phyloP scores from a whole-genome alignment of 108 stramenopile species.

The Fistulifera pelliculosa region DNA sequence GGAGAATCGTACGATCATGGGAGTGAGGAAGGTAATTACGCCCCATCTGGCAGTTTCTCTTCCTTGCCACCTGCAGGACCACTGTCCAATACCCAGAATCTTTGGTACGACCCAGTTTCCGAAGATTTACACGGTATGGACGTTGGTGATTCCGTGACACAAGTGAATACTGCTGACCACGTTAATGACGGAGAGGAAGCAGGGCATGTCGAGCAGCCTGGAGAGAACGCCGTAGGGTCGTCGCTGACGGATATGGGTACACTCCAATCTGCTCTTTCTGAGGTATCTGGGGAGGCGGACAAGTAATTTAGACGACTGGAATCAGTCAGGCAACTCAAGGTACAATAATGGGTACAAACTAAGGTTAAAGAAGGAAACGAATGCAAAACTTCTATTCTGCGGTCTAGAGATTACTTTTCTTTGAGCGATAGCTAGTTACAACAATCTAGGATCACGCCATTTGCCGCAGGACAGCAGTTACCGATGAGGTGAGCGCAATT shows the following conservation, averaged over 20 bases:
- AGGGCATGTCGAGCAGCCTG: not conserved
- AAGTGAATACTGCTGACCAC: not conserved
- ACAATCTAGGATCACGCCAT: constrained; percentile 24
- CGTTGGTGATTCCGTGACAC: not conserved
- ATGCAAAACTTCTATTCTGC: not conserved
- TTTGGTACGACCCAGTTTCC: not conserved
- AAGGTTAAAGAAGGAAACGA: not conserved
- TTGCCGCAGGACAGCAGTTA: constrained; percentile 31
- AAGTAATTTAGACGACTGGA: not conserved
- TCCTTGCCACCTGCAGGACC: constrained; percentile 32
- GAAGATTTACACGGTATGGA: not conserved
- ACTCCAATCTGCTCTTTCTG: constrained; percentile 10
- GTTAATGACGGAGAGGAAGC: not conserved
- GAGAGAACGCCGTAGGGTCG: not conserved
- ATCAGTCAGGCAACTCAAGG: not conserved
- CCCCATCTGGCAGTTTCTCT: constrained; percentile 1
- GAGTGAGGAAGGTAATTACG: constrained; percentile 7
- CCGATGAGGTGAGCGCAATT: constrained; percentile 26
- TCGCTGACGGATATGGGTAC: constrained; percentile 9
- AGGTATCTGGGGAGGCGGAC: constrained; percentile 6
- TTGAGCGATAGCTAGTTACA: constrained; percentile 13
- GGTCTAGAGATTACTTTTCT: not conserved
- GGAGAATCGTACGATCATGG: not conserved
- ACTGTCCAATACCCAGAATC: constrained; percentile 2
- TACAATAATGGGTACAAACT: not conserved